Conservation (phyloP, 2,329 filamentous ascomycete species). For the Arthrobotrys sphaeroides region DNA sequence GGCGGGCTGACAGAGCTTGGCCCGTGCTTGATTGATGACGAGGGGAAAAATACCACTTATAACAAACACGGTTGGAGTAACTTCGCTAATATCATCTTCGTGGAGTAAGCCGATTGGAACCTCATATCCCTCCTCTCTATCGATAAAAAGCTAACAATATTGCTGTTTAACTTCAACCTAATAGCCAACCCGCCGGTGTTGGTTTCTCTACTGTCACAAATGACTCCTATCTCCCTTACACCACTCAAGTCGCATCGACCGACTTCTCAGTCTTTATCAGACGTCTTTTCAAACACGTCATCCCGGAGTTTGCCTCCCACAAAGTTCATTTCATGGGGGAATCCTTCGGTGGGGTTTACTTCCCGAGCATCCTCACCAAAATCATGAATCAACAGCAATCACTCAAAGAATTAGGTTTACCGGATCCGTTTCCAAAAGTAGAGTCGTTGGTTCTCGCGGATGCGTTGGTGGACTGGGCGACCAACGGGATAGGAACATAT, state of each 20-base stretch:
- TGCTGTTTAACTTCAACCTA: too few species aligned
- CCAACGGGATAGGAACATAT: conserved; percentile 21
- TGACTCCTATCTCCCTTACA: conserved; percentile 36
- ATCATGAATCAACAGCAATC: conserved; percentile 38
- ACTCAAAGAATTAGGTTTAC: conserved; percentile 19
- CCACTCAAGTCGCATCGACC: conserved; percentile 13
- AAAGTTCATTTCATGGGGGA: conserved; percentile 43
- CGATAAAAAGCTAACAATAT: neutral
- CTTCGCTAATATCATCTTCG: conserved; percentile 98
- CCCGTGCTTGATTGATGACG: conserved; percentile 85
- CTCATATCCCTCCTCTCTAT: neutral
- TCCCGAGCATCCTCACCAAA: conserved; percentile 31
- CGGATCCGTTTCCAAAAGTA: conserved; percentile 38
- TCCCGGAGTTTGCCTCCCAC: conserved; percentile 38
- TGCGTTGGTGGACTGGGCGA: conserved; percentile 38
- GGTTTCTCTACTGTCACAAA: conserved; percentile 28
- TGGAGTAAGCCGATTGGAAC: conserved; percentile 67
- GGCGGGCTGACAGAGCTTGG: conserved; percentile 98
- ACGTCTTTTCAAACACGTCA: conserved; percentile 33
- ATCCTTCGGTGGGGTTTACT: conserved; percentile 40
- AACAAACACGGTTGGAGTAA: conserved; percentile 95
- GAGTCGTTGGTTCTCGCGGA: conserved; percentile 29
- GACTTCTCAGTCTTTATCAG: conserved; percentile 44
- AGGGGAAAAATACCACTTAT: conserved; percentile 76
- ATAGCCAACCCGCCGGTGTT: conserved; percentile 41